Base-by-base conservation (phyloP, 805 yeast genomes). In the Schwanniomyces vanrijiae region DNA sequence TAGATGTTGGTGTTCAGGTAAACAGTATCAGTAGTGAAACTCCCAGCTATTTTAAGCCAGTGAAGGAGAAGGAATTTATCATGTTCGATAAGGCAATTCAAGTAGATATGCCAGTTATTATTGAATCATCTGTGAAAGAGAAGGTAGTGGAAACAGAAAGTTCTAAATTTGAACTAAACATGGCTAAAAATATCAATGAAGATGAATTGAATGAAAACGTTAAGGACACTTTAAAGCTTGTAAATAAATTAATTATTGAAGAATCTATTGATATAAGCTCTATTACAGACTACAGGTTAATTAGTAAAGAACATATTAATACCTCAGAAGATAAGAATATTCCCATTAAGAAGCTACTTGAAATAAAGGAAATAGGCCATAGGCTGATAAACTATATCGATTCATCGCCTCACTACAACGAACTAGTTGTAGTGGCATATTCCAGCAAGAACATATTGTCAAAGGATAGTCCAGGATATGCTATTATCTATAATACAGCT, bases 401-500 rank as follows among this genome's bases (percentile, higher is more conserved):
- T 19, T 62, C 71, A 63, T 68, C 76, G 2, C 53, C 64, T 2
- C 53, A 58, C 37, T 59, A 53, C 44, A 54, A 66, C 1, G 75
- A 72, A 37, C 60, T 71, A 6, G 45, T 69, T 6, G 67, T 68
- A 6, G 51, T 52, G 9, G 43, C 55, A 11, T 54, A 52, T 38
- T 34, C 53, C 10, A 28, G 31, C 19, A 6, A 22, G 22, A 19
- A 31, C 20, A 16, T 4, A 14, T 19, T 44, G 26, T 40, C 33
- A 9, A 28, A 20, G 5, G 42, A 50, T 6, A 51, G 54, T 14
- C 56, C 58, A 7, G 72, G 71, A 1, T 46, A 62, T 20, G 65
- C 65, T 1, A 56, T 66, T 10, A 44, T 71, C 18, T 78, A 75
- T 68, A 71, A 69, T 47, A 51, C 53, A 5, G 46, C 47, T 13